Evolutionary conservation across 2,329 filamentous ascomycete species (phyloP), one percentile per base, ranked within the genome.

Genomic region (Calonectria leucothoes): DNA sequence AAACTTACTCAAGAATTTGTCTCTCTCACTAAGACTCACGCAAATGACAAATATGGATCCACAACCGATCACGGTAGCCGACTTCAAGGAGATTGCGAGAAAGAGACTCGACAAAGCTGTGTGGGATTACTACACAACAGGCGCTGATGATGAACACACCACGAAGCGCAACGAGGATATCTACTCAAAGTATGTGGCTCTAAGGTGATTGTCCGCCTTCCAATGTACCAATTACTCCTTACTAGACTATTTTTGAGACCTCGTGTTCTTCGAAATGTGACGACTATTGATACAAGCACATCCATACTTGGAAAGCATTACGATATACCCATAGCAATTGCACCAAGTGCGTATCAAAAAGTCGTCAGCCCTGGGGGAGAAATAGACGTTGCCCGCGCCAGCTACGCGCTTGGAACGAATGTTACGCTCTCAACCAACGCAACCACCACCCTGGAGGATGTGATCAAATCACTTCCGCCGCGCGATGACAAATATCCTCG

Each of bases 271-370:
- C 59, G 69, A 11, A 72, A 81, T 27, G 79, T 81, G 6, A 63
- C 67, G 2, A 68, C 52, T 8, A 73, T 81, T 52, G 74, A 80
- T 8, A 80, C 75, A 1, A 71, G 73, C 14, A 69, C 71, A 6
- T 65, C 23, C 12, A 52, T 75, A 5, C 25, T 75, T 29, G 71
- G 49, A 14, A 70, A 73, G 8, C 68, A 33, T 5, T 76, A 73
- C 27, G 45, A 70, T 4, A 73, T 83, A 2, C 82, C 82, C 1
- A 77, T 83, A n/a, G 82, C 75, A 7, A 77, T 83, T 31, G 82
- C 82, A 0, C 82, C 82, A 10, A 81, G 77, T 37, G 82, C 80
- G 1, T 79, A 77, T 55, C 82, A 83, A 29, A 81, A 71, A 52
- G 75, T 83, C 2, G 82, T 74, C 2, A 78, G 81, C 35, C 74